phyloP scores from a whole-genome alignment of 2,329 filamentous ascomycete genomes.

The Phialophora chinensis region DNA sequence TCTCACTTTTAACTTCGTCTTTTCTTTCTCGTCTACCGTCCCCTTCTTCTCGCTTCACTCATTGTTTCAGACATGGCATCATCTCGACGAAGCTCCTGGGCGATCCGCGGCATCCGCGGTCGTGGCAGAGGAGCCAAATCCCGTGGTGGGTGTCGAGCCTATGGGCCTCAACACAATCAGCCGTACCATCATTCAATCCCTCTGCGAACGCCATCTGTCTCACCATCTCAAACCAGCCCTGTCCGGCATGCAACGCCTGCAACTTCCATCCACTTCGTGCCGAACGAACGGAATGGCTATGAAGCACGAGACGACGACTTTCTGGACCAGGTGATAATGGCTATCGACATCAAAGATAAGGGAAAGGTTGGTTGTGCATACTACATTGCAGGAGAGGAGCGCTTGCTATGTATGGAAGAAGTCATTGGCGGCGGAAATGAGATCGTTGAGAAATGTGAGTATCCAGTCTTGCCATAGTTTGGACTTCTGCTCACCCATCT shows the following conservation, averaged over 20 bases:
- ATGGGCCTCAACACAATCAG: slow-evolving; percentile 5
- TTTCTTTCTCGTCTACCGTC: not conserved
- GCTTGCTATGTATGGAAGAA: slow-evolving; percentile 78
- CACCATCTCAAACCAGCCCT: slow-evolving; percentile 10
- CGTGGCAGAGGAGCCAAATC: slow-evolving; percentile 5
- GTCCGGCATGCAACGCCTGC: not conserved
- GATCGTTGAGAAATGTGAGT: slow-evolving; percentile 63
- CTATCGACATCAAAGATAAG: slow-evolving; percentile 74
- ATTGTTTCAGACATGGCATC: slow-evolving; percentile 2
- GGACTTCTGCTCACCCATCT: slow-evolving; percentile 34
- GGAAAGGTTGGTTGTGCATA: slow-evolving; percentile 82
- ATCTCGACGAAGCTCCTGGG: not conserved
- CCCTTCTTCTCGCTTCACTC: not conserved
- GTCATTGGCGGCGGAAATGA: slow-evolving; percentile 71
- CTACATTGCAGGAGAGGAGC: slow-evolving; percentile 73
- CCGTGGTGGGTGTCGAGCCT: slow-evolving; percentile 1
- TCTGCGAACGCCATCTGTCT: slow-evolving; percentile 10
- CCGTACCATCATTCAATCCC: slow-evolving; percentile 5
- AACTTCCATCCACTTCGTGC: not conserved
- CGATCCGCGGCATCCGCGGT: not conserved
- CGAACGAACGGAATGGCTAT: not conserved
- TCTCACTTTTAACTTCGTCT: not conserved
- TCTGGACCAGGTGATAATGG: slow-evolving; percentile 76
- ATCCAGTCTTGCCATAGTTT: not conserved
- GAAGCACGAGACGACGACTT: slow-evolving; percentile 50